phyloP scores from a whole-genome alignment of 2,329 filamentous ascomycete species.

The Dothiorella sarmentorum region DNA sequence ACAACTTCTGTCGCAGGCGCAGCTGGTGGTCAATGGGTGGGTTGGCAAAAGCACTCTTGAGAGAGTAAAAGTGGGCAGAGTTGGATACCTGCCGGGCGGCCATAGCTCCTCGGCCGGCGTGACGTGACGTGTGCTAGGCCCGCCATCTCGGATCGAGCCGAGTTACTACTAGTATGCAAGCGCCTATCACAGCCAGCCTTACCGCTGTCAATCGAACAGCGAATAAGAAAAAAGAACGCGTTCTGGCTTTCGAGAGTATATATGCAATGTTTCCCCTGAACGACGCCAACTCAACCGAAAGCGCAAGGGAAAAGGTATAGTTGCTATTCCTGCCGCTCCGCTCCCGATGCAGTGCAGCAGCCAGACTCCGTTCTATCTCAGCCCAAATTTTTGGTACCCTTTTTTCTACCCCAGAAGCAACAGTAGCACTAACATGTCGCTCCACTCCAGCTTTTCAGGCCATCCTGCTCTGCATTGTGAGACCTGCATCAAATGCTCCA shows the following conservation, averaged over 20 bases:
- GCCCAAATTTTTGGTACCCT: constrained; percentile 10
- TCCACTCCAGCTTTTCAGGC: neutral
- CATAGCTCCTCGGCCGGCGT: constrained; percentile 16
- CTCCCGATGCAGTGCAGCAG: neutral
- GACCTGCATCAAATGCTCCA: neutral
- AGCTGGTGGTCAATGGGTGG: constrained; percentile 1
- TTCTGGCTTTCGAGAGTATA: too few relatives aligned
- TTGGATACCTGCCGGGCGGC: constrained; percentile 13
- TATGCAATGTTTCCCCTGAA: neutral
- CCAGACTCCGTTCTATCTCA: constrained; percentile 8
- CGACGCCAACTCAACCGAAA: neutral
- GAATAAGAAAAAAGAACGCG: too few relatives aligned
- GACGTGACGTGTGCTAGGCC: constrained; percentile 5
- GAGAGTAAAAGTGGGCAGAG: constrained; percentile 12
- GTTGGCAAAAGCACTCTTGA: neutral
- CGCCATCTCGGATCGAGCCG: constrained; percentile 5
- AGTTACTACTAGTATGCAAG: neutral
- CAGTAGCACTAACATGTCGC: neutral
- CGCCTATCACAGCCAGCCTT: neutral
- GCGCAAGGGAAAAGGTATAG: neutral
- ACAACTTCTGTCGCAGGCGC: neutral
- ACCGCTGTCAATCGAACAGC: neutral
- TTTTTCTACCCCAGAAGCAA: neutral
- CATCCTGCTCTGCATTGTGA: neutral
- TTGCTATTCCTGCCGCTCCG: constrained; percentile 1